Percentiles rank a stretch among this genome's conserved stretches.
Conservation (phyloP, 2,329 filamentous ascomycete genomes). For the Sclerotinia spermophila region DNA sequence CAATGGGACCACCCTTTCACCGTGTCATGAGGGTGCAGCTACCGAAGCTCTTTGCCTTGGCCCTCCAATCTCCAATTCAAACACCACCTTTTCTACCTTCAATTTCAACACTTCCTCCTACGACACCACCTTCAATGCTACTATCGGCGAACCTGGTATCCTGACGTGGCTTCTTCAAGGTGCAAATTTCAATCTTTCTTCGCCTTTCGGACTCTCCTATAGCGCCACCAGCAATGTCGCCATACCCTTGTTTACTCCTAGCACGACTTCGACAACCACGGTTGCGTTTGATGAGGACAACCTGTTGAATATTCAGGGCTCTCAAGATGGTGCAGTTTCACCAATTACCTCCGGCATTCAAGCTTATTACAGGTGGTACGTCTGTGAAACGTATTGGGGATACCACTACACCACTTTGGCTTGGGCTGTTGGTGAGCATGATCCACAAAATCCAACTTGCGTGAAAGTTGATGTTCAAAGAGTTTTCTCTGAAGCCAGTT, state of each 20-base stretch:
- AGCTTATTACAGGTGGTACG: slow-evolving; percentile 42
- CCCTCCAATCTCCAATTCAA: slow-evolving; percentile 19
- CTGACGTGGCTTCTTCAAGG: slow-evolving; percentile 30
- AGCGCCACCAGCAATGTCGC: slow-evolving; percentile 42
- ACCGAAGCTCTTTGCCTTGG: slow-evolving; percentile 45
- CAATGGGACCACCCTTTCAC: slow-evolving; percentile 40
- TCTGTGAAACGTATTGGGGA: slow-evolving; percentile 41
- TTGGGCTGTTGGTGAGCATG: slow-evolving; percentile 41
- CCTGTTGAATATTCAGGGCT: slow-evolving; percentile 41
- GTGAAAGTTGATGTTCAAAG: slow-evolving; percentile 42
- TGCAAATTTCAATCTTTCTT: slow-evolving; percentile 35
- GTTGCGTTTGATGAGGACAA: slow-evolving; percentile 42
- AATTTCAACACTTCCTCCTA: slow-evolving; percentile 30
- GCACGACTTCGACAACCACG: slow-evolving; percentile 25
- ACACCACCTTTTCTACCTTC: slow-evolving; percentile 26
- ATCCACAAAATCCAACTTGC: slow-evolving; percentile 46
- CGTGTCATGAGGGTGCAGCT: slow-evolving; percentile 48
- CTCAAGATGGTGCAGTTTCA: slow-evolving; percentile 40
- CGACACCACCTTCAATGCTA: slow-evolving; percentile 19
- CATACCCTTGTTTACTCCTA: slow-evolving; percentile 40
- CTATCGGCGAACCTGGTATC: slow-evolving; percentile 27
- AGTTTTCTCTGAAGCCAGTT: background rate
- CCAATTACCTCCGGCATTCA: slow-evolving; percentile 32
- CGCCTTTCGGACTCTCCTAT: slow-evolving; percentile 39
- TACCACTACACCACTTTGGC: slow-evolving; percentile 44